Percentiles rank a stretch among this genome's conserved stretches.
Evolutionary conservation across 768 basidiomycete species (phyloP).

Genomic region (Rhodotorula toruloides): DNA sequence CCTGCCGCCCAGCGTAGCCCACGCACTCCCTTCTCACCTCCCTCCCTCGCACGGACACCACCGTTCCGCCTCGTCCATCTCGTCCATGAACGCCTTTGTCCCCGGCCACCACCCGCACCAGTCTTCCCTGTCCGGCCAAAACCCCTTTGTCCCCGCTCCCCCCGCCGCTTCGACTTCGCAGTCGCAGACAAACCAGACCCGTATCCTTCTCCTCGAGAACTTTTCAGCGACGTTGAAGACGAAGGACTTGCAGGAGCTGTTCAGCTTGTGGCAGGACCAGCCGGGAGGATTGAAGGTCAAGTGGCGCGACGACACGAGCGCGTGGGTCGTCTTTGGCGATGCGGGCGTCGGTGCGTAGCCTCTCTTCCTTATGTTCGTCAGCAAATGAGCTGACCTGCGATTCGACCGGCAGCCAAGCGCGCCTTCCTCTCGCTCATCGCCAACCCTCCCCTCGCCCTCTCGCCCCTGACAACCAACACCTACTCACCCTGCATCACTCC

Average conservation of each 20-base stretch:
- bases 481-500: constrained; percentile 58
- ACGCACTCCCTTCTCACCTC: no score
- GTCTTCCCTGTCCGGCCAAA: no score
- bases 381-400: neutral
- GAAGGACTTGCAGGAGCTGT: constrained; percentile 85
- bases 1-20: no score
- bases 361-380: neutral
- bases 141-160: no score
- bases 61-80: no score
- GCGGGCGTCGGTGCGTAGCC: constrained; percentile 70
- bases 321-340: constrained; percentile 89
- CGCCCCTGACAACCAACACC: constrained; percentile 3
- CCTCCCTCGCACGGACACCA: no score
- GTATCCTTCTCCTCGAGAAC: constrained; percentile 84
- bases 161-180: no score
- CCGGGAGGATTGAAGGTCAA: constrained; percentile 97
- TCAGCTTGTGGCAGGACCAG: constrained; percentile 77
- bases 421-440: constrained; percentile 85
- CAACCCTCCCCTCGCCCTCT: constrained; percentile 58
- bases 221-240: constrained; percentile 96
- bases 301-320: constrained; percentile 95
- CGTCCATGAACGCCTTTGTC: no score
- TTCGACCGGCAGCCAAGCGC: constrained; percentile 65
- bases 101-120: no score
- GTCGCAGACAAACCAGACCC: constrained; percentile 62